These are phyloP conservation scores for Thermochaetoides thermophila DNA, from an alignment of 495 filamentous ascomycete genomes.

Conservation along the genomic window DNA sequence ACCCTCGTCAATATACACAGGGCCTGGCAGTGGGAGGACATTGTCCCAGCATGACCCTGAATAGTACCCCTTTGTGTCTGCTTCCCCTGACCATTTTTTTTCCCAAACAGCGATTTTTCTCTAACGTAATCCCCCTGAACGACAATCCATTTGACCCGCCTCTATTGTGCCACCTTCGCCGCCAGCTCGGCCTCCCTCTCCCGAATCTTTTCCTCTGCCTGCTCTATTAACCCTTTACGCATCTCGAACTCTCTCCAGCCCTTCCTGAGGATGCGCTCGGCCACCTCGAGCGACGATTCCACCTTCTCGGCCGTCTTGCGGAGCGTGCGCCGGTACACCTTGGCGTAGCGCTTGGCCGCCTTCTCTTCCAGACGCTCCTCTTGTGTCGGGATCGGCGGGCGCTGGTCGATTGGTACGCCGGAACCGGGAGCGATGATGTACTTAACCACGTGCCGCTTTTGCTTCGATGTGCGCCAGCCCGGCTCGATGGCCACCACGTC, in stretches of 20 bases:
- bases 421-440: conserved; percentile 57
- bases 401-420: conserved; percentile 42
- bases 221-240: conserved; percentile 4
- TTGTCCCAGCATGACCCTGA: too few relatives aligned
- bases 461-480: conserved; percentile 46
- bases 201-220: neutral
- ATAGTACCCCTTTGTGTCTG: too few relatives aligned
- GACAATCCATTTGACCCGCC: too few relatives aligned
- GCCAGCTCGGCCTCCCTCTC: neutral
- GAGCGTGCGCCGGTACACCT: conserved; percentile 32
- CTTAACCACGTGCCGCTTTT: conserved; percentile 63
- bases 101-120: too few relatives aligned
- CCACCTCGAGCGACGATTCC: conserved; percentile 5
- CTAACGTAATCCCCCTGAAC: too few relatives aligned
- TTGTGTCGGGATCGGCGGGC: conserved; percentile 48
- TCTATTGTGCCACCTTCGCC: conserved; percentile 1
- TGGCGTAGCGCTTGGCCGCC: conserved; percentile 32
- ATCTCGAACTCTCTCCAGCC: conserved; percentile 7
- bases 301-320: conserved; percentile 1
- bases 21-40: neutral
- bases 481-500: conserved; percentile 69
- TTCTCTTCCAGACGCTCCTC: conserved; percentile 42
- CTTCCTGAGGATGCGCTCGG: conserved; percentile 4
- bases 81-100: too few relatives aligned
- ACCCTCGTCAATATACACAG: too few relatives aligned